Base-by-base conservation (phyloP, 805 yeast genomes). In the Candida broadrunensis region DNA sequence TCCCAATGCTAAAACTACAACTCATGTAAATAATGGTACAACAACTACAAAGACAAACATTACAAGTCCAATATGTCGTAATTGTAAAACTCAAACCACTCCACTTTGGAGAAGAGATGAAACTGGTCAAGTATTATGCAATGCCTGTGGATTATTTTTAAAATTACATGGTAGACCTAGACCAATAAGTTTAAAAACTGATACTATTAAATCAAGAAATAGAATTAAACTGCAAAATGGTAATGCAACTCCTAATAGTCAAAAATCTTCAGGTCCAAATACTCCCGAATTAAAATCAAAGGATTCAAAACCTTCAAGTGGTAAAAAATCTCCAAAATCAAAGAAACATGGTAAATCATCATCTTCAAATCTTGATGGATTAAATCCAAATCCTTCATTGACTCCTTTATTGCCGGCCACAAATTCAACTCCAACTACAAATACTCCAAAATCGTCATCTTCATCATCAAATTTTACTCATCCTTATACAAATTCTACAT, bases 101-200 rank as follows among this genome's bases (percentile, higher is more conserved):
- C 97, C 98, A 1, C 69, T 90, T 21, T 90, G 97, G 97, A 77
- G 97, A 63, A 74, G 97, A 48, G 97, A 90, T 63, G 97, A 89
- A 55, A 79, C 86, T 9, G 67, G 67, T 14, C 74, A 69, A 52
- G 95, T 90, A 25, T 73, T 90, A 36, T 90, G 98, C 62, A 90
- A 90, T 66, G 98, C 98, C 8, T 88, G 97, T 68, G 97, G 97
- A 0, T 70, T 88, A 37, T 88, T 88, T 55, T 66, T 89, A 44
- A 90, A 90, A 64, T 74, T 90, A 32, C 98, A 90, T 58, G 96
- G 97, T 18, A 78, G 95, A 39, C 88, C 96, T 29, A 75, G 98
- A 54, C 97, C 98, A 5, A 89, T 89, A 40, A 81, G 89, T 18
- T 71, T 90, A 54, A 90, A 90, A 61, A 88, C 97, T 9, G 96